These are phyloP conservation scores for Eucalyptus sp. DNA, from an alignment of 345 rosid genomes.

Conservation along the genomic window DNA sequence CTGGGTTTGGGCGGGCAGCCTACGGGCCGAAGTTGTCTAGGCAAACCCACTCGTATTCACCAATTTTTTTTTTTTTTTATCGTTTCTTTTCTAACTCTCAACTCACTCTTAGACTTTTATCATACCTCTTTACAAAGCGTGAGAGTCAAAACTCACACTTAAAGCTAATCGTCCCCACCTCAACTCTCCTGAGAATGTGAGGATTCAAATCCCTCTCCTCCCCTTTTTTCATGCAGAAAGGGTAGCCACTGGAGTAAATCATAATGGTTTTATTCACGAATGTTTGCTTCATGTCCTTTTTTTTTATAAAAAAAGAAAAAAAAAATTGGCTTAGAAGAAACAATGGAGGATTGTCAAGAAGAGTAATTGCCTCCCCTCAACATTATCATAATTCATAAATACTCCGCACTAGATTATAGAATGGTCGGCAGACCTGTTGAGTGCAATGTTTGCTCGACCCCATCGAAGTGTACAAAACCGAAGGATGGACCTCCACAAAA, in stretches of 20 bases:
- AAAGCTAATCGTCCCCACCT: accelerated
- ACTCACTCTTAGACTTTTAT: accelerated
- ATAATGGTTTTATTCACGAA: too few species aligned
- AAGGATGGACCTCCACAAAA: background rate
- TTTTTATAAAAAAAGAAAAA: accelerated
- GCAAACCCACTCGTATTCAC: background rate
- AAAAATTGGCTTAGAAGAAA: background rate
- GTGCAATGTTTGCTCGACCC: background rate
- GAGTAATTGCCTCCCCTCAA: background rate
- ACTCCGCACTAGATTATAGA: accelerated
- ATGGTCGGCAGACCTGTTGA: accelerated
- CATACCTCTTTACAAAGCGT: accelerated
- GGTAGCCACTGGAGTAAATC: accelerated
- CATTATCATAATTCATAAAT: background rate
- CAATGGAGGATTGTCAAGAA: background rate
- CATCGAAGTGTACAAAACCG: accelerated
- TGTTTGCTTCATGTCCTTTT: background rate
- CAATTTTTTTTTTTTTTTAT: too few species aligned
- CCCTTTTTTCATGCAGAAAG: accelerated
- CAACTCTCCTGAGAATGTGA: accelerated
- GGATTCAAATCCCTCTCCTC: accelerated
- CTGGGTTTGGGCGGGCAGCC: background rate
- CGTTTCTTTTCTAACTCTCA: accelerated
- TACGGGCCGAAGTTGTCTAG: background rate
- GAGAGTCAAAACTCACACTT: accelerated